These are phyloP conservation scores for Fusarium paranaense DNA, from an alignment of 2,329 filamentous ascomycete genomes.

Conservation along the genomic window DNA sequence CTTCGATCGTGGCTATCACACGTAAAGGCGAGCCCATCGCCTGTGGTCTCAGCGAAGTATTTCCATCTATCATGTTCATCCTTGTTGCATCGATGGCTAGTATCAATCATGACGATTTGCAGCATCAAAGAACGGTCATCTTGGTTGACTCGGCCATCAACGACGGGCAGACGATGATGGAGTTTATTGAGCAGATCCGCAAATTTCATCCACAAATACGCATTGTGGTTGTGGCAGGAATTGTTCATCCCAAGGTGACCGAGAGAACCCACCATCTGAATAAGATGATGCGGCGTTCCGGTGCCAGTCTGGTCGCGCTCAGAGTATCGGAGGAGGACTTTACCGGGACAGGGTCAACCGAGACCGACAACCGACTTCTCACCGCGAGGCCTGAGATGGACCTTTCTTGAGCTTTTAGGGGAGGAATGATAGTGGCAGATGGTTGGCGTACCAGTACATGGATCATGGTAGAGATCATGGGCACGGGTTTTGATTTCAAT, in stretches of 20 bases:
- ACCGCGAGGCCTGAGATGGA: no score
- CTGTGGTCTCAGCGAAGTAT: conserved; percentile 61
- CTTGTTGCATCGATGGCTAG: no score
- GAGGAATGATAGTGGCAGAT: no score
- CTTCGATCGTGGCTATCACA: conserved; percentile 28
- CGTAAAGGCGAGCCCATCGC: conserved; percentile 71
- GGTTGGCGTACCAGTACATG: no score
- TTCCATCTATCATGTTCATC: no score
- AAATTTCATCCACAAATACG: conserved; percentile 50
- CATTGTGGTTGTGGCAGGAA: conserved; percentile 67
- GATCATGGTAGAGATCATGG: no score
- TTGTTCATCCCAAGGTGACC: conserved; percentile 59
- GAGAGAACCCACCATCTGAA: background rate
- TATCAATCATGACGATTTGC: conserved; percentile 38
- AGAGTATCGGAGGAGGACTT: conserved; percentile 68
- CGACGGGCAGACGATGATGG: conserved; percentile 39
- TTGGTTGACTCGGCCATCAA: conserved; percentile 73
- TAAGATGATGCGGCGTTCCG: background rate
- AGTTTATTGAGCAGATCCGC: conserved; percentile 49
- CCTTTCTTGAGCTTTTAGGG: no score
- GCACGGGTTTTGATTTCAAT: no score
- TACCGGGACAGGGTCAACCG: conserved; percentile 51
- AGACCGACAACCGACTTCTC: no score
- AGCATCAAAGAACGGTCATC: conserved; percentile 55
- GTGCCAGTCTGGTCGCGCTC: conserved; percentile 61